Evolutionary conservation across 176 grass and related monocot genomes (phyloP).

Genomic region (Alopecurus myosuroides): DNA sequence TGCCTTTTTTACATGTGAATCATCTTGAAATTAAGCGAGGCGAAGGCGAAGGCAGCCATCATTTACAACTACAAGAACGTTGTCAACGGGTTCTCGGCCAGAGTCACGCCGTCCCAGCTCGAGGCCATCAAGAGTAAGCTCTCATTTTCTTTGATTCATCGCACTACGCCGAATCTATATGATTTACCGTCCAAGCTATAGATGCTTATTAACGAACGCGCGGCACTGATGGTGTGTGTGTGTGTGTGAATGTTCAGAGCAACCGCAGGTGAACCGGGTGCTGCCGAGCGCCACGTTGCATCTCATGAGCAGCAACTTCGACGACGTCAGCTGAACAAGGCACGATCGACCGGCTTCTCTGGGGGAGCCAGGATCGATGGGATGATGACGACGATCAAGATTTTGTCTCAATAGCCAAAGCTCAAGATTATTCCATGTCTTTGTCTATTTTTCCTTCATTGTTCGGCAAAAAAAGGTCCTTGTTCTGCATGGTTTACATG

Average conservation of each 20-base stretch:
- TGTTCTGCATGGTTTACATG: background rate
- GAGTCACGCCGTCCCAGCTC: constrained; percentile 61
- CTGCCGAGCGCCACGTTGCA: constrained; percentile 34
- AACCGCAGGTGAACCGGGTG: constrained; percentile 54
- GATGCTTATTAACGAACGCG: background rate
- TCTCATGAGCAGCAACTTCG: constrained; percentile 45
- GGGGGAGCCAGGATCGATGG: background rate
- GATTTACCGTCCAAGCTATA: background rate
- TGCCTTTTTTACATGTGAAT: background rate
- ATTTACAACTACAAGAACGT: constrained; percentile 80
- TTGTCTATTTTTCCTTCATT: background rate
- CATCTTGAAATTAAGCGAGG: constrained; percentile 34
- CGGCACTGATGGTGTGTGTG: background rate
- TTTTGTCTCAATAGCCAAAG: background rate
- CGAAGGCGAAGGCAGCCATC: constrained; percentile 48
- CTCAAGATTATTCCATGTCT: background rate
- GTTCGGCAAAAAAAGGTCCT: background rate
- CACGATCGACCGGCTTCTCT: background rate
- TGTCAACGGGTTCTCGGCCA: constrained; percentile 75
- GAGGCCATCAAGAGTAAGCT: constrained; percentile 60
- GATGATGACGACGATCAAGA: background rate
- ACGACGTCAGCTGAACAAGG: constrained; percentile 3
- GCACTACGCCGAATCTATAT: background rate
- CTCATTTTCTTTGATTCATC: too few species aligned
- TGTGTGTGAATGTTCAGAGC: constrained; percentile 34